Percentiles rank a stretch among this genome's conserved stretches.
These are phyloP conservation scores for Venturia carpophila DNA, from an alignment of 2,329 filamentous ascomycete species.

Conservation along the genomic window DNA sequence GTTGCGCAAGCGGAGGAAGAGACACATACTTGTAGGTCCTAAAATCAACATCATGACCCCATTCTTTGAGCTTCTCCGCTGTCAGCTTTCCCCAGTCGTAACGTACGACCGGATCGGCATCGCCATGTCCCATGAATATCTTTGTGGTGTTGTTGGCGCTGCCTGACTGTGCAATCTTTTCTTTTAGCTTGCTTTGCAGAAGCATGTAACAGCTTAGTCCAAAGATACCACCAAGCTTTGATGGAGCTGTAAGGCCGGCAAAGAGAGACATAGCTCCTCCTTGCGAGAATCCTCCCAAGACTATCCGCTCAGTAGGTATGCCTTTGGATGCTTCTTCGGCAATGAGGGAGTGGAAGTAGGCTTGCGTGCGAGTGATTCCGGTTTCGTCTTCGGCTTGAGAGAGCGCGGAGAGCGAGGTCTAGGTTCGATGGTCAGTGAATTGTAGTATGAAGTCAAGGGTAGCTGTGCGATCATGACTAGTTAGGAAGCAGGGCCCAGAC, in stretches of 20 bases:
- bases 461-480: constrained; percentile 25
- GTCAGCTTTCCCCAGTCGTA: constrained; percentile 61
- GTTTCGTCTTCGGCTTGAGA: constrained; percentile 53
- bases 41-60: constrained; percentile 68
- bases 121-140: constrained; percentile 86
- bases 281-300: constrained; percentile 79
- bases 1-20: not conserved
- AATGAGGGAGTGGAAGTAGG: constrained; percentile 73
- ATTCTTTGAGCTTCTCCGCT: constrained; percentile 55
- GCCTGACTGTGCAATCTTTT: constrained; percentile 30
- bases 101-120: constrained; percentile 63
- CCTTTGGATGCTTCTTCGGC: constrained; percentile 71
- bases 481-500: constrained; percentile 12
- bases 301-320: constrained; percentile 73
- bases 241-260: constrained; percentile 63
- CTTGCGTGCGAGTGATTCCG: constrained; percentile 65
- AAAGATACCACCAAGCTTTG: constrained; percentile 80
- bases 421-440: not conserved
- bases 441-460: constrained; percentile 36
- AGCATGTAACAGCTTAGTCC: constrained; percentile 77
- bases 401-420: constrained; percentile 22
- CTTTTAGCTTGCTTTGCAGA: constrained; percentile 56
- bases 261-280: constrained; percentile 83
- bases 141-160: constrained; percentile 66
- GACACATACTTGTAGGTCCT: constrained; percentile 52